phyloP scores from a whole-genome alignment of 2,329 filamentous ascomycete species.

The Monilinia aucupariae region DNA sequence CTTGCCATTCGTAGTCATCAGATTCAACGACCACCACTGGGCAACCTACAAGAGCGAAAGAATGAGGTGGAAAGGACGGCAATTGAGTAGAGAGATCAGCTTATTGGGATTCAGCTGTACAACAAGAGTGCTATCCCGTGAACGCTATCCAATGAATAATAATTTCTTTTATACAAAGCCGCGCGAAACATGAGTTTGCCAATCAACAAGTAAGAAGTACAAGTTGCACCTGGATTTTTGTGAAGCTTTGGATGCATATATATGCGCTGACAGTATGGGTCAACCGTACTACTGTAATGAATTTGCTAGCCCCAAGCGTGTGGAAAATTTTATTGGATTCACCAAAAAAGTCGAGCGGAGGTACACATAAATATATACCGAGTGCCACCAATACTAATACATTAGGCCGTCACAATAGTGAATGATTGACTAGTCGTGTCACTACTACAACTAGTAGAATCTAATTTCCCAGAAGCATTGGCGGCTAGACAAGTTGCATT shows the following conservation, averaged over 20 bases:
- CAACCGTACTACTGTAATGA: not conserved
- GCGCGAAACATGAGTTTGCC: not conserved
- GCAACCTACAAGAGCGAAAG: not conserved
- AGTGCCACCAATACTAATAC: not conserved
- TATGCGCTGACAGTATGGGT: not conserved
- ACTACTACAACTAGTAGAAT: slow-evolving; percentile 23
- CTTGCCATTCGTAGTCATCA: not conserved
- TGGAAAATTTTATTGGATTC: not conserved
- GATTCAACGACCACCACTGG: not conserved
- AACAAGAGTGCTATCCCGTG: not conserved
- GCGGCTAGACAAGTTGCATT: slow-evolving; percentile 42
- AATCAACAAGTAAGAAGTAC: not conserved
- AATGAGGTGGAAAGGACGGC: not conserved
- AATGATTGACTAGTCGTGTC: slow-evolving; percentile 21
- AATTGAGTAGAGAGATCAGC: not conserved
- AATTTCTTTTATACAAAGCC: not conserved
- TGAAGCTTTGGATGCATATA: not conserved
- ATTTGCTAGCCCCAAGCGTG: not conserved
- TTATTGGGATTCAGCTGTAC: not conserved
- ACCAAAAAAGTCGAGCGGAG: not conserved
- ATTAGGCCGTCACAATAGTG: slow-evolving; percentile 18
- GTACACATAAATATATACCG: not conserved
- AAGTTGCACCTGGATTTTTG: not conserved
- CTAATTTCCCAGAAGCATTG: slow-evolving; percentile 25
- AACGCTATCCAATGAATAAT: not conserved